A percentile compares a stretch with the other conserved stretches of the same genome.
Evolutionary conservation across 129 eudicot genomes (phyloP).

Genomic region (Calendula officinalis): DNA sequence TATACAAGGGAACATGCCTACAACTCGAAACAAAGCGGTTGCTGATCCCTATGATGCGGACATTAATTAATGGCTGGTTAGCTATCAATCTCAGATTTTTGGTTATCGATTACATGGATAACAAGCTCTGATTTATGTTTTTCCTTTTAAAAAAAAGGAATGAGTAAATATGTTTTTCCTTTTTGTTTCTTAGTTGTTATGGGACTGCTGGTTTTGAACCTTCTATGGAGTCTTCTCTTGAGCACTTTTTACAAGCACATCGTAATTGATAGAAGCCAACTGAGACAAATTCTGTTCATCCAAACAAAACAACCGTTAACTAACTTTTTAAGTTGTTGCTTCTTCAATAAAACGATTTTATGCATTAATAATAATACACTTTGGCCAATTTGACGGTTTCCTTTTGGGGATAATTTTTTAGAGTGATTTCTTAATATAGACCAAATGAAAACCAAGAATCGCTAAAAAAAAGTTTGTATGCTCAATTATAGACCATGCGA

Average conservation of each 20-base stretch:
- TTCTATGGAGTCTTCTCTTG: conserved; percentile 45
- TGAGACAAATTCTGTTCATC: conserved; percentile 79
- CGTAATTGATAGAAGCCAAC: conserved; percentile 85
- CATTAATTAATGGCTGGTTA: not conserved
- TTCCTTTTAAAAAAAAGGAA: not conserved
- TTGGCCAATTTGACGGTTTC: no score
- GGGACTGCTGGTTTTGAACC: conserved; percentile 22
- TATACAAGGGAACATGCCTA: conserved; percentile 10
- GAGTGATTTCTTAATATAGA: no score
- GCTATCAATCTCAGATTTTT: conserved; percentile 18
- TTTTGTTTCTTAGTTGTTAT: no score
- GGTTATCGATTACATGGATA: conserved; percentile 5
- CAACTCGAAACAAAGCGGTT: conserved; percentile 6
- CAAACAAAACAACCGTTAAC: conserved; percentile 2
- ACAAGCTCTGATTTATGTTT: not conserved
- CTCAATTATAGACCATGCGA: no score
- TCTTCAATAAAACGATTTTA: not conserved
- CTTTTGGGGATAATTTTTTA: no score
- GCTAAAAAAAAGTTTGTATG: no score
- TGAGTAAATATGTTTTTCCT: no score
- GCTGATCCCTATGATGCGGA: conserved; percentile 12
- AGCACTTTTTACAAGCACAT: conserved; percentile 61
- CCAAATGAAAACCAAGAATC: no score
- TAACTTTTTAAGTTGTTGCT: not conserved
- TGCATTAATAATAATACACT: no score